Evolutionary conservation across 2,329 filamentous ascomycete genomes (phyloP), one percentile per base, ranked within the genome.

Genomic region (Alternaria brassicae): DNA sequence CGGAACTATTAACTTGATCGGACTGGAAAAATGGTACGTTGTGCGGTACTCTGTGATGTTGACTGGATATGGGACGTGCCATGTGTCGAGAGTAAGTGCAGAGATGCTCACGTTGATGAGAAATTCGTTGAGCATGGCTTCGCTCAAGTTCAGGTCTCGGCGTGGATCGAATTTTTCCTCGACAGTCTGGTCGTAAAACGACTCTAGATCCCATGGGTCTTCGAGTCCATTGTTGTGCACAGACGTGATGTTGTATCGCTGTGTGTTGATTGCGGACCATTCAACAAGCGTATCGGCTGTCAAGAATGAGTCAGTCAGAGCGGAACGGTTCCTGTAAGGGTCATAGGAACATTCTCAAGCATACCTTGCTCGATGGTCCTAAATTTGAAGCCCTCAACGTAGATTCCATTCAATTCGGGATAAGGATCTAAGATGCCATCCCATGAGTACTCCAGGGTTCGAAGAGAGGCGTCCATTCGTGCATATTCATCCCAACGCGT

Each of bases 21-120:
- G 57, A 1, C 36, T 19, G 2, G 58, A 48, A 40, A 66, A 66
- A 2, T 19, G 19, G 34, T 63, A 66, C 3, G 28, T 55, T 23
- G 23, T 66, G 3, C 42, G 52, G 36, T 49, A 61, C 1, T 52
- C n/a, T 3, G 52, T 56, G 10, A 41, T 42, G 32, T 19, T 63
- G 34, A 63, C 56, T 5, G 32, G 39, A 5, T 53, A 17, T 1
- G 17, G 10, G 6, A 21, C 37, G 3, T 13, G 27, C 50, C 58
- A 57, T 12, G 41, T 52, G 3, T 41, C 36, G 3, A 66, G 53
- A 2, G 47, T 42, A 10, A 66, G 40, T 4, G 52, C 44, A n/a
- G 63, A 66, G 27, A 66, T 48, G 25, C 54, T 57, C 17, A 63
- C 30, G 15, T 66, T 66, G 7, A 55, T 42, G 4, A 66, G 39